Percentiles rank a stretch among this genome's conserved stretches.
phyloP scores from a whole-genome alignment of 2,329 filamentous ascomycete genomes.

The Phialocephala sp. region DNA sequence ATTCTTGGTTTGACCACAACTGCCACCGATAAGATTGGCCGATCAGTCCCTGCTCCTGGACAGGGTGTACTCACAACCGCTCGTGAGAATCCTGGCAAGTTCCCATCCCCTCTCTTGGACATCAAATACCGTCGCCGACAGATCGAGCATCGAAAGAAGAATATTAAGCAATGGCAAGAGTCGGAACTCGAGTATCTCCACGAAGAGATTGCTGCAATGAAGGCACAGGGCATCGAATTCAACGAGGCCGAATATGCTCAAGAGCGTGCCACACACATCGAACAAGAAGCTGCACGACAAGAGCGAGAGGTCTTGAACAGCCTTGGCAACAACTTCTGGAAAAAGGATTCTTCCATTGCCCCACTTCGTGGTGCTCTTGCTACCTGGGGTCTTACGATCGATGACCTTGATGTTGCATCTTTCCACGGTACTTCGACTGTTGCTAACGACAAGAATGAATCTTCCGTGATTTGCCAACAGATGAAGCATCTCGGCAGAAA shows the following conservation, averaged over 20 bases:
- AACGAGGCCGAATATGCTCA: constrained; percentile 84
- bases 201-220: constrained; percentile 91
- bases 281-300: constrained; percentile 85
- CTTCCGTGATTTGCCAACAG: constrained; percentile 95
- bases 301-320: constrained; percentile 92
- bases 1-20: constrained; percentile 92
- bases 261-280: constrained; percentile 85
- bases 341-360: constrained; percentile 89
- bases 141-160: constrained; percentile 89
- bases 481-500: constrained; percentile 91
- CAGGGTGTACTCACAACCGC: constrained; percentile 97
- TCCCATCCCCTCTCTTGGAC: constrained; percentile 93
- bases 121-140: constrained; percentile 97
- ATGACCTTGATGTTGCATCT: constrained; percentile 92
- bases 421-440: constrained; percentile 99
- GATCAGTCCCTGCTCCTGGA: constrained; percentile 93
- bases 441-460: constrained; percentile 99
- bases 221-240: constrained; percentile 76
- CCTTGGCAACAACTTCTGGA: constrained; percentile 99
- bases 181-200: constrained; percentile 91
- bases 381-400: constrained; percentile 97
- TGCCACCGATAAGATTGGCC: constrained; percentile 98
- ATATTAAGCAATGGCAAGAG: constrained; percentile 97
- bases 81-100: constrained; percentile 87
- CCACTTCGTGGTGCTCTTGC: constrained; percentile 94